Evolutionary conservation across 1,284 basidiomycete species (phyloP), one percentile per base, ranked within the genome.

Genomic region (Xerocomus minutiporus): DNA sequence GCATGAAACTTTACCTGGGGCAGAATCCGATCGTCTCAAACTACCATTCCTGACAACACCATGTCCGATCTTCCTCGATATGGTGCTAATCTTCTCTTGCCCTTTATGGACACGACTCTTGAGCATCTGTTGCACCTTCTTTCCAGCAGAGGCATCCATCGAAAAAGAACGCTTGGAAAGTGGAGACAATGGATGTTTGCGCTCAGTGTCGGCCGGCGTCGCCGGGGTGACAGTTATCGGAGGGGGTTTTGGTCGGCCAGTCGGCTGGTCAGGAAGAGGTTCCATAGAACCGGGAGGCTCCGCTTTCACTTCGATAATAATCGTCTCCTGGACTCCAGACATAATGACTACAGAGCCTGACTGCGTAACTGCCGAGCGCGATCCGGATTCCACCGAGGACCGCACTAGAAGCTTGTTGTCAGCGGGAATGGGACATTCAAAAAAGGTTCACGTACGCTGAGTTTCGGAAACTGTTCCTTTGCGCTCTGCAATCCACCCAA

Each of bases 401-500:
- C 69, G 63, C 47, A 59, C 67, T 68, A 38, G 13, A 25, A 50
- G 17, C 20, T 17, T 7, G 7, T 32, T 26, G 46, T 52, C 20
- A 46, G 35, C 26, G 29, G 20, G 8, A 25, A 12, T n/a, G 25
- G 11, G n/a, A n/a, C 12, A 17, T 32, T 23, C n/a, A 26, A 9
- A 47, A 15, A 40, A 43, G 12, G 34, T 28, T 23, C 47, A 54
- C 69, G 50, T 46, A 68, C 66, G 29, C 13, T 60, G 66, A 20
- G 54, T 57, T 26, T 67, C 65, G 5, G 67, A 58, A 28, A 50
- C 51, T 1, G 58, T 56, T 23, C 79, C 78, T 34, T 76, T 77
- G 63, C 76, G 75, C 57, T 82, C 81, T 0, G 87, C 82, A 60
- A 88, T 89, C 87, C 91, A 97, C 5, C 81, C 75, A 69, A 97